A percentile compares a stretch with the other conserved stretches of the same genome.
These are phyloP conservation scores for Lycium barbarum DNA, from an alignment of 257 asterid genomes.

Conservation along the genomic window DNA sequence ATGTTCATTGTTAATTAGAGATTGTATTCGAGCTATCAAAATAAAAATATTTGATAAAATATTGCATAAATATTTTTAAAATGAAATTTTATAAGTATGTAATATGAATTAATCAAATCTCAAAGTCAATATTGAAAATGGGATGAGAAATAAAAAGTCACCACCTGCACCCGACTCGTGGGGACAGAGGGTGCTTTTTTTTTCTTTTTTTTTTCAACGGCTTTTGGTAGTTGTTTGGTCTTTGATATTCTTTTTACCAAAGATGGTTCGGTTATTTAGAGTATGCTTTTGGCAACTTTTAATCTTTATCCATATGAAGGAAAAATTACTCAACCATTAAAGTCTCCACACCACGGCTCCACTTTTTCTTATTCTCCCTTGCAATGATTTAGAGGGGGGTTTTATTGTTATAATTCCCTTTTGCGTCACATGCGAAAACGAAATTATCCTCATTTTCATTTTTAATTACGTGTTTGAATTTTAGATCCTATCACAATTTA, in stretches of 20 bases:
- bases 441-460: background rate
- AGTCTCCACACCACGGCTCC: background rate
- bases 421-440: background rate
- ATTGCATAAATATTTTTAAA: too few species aligned
- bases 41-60: background rate
- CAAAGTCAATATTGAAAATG: background rate
- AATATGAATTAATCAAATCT: too few species aligned
- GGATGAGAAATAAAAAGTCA: background rate
- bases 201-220: background rate
- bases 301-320: background rate
- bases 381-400: background rate
- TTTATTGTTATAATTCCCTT: background rate
- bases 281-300: background rate
- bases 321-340: background rate
- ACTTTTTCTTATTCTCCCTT: background rate
- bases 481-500: background rate
- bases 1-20: too few species aligned
- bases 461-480: background rate
- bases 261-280: background rate
- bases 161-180: background rate
- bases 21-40: background rate
- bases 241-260: background rate
- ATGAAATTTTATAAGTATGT: too few species aligned
- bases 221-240: conserved; percentile 19
- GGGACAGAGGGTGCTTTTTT: background rate